A percentile compares a stretch with the other conserved stretches of the same genome.
Evolutionary conservation across 2,329 filamentous ascomycete species (phyloP).

Genomic region (Remersonia thermophila): DNA sequence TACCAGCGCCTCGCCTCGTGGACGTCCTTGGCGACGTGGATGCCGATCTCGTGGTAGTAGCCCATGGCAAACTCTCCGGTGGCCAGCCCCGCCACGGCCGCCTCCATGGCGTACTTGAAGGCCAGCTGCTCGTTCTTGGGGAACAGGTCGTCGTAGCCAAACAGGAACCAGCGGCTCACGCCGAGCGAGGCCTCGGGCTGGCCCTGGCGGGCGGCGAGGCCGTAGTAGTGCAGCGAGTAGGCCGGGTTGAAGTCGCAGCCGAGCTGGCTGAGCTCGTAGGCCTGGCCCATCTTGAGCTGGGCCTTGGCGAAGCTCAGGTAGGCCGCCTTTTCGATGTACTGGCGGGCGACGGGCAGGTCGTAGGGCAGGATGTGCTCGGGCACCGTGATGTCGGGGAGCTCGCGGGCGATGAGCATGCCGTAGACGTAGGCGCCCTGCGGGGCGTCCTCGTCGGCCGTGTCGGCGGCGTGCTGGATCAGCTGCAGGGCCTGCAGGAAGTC

Average conservation of each 20-base stretch:
- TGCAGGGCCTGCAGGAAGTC: slow-evolving; percentile 69
- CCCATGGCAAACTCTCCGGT: slow-evolving; percentile 95
- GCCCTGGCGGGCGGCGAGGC: slow-evolving; percentile 79
- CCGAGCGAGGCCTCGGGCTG: slow-evolving; percentile 90
- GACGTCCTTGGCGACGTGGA: slow-evolving; percentile 74
- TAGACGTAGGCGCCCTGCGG: slow-evolving; percentile 93
- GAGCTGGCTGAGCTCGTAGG: slow-evolving; percentile 86
- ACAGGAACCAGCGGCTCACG: slow-evolving; percentile 97
- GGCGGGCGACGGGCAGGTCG: slow-evolving; percentile 60
- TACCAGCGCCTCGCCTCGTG: slow-evolving; percentile 83
- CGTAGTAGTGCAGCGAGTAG: slow-evolving; percentile 89
- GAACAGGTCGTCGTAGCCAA: slow-evolving; percentile 84
- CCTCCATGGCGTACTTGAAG: slow-evolving; percentile 80
- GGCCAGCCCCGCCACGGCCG: slow-evolving; percentile 66
- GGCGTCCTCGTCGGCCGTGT: slow-evolving; percentile 87
- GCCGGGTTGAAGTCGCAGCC: slow-evolving; percentile 92
- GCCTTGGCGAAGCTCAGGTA: slow-evolving; percentile 94
- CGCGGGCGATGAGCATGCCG: slow-evolving; percentile 83
- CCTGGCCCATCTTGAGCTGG: slow-evolving; percentile 92
- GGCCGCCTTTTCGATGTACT: slow-evolving; percentile 92
- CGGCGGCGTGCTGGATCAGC: slow-evolving; percentile 70
- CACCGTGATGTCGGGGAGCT: slow-evolving; percentile 80
- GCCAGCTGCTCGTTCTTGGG: slow-evolving; percentile 92
- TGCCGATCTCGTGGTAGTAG: slow-evolving; percentile 95
- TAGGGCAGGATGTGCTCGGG: slow-evolving; percentile 57